These are phyloP conservation scores for Ramaria rubella DNA, from an alignment of 768 basidiomycete genomes.

Conservation along the genomic window DNA sequence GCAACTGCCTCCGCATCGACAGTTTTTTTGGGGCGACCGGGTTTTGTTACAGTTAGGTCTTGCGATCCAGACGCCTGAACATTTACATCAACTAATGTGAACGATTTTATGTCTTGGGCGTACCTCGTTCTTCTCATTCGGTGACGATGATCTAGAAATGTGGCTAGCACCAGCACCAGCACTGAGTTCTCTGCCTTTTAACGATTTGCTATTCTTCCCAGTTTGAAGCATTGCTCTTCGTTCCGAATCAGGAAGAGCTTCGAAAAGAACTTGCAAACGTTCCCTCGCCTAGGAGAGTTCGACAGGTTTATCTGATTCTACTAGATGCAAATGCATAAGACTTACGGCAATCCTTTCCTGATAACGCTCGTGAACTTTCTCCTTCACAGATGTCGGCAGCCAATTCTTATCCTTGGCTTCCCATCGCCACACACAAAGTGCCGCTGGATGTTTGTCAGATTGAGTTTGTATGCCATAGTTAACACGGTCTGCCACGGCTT, in stretches of 20 bases:
- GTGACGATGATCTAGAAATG: no score
- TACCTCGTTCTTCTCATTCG: neutral
- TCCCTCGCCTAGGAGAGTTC: conserved; percentile 45
- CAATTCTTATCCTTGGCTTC: conserved; percentile 63
- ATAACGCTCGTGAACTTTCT: conserved; percentile 54
- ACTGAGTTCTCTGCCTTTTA: conserved; percentile 25
- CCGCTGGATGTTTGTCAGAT: conserved; percentile 45
- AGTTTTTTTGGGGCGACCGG: conserved; percentile 43
- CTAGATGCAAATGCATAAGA: neutral
- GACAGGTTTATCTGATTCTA: conserved; percentile 2
- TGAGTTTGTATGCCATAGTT: conserved; percentile 71
- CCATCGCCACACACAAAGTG: conserved; percentile 81
- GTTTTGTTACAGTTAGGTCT: conserved; percentile 16
- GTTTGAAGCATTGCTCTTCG: conserved; percentile 46
- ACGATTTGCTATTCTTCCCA: no score
- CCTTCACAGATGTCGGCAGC: conserved; percentile 59
- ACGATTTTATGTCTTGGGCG: neutral
- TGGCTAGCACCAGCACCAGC: conserved; percentile 30
- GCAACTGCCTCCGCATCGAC: conserved; percentile 51
- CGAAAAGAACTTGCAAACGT: conserved; percentile 48
- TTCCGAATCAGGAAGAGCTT: conserved; percentile 51
- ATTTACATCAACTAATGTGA: neutral
- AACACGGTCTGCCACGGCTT: conserved; percentile 51
- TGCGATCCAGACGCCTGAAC: neutral
- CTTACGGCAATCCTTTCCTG: conserved; percentile 60